Conservation (phyloP, 1,139 yeast species). For the Blastobotrys indianensis region DNA sequence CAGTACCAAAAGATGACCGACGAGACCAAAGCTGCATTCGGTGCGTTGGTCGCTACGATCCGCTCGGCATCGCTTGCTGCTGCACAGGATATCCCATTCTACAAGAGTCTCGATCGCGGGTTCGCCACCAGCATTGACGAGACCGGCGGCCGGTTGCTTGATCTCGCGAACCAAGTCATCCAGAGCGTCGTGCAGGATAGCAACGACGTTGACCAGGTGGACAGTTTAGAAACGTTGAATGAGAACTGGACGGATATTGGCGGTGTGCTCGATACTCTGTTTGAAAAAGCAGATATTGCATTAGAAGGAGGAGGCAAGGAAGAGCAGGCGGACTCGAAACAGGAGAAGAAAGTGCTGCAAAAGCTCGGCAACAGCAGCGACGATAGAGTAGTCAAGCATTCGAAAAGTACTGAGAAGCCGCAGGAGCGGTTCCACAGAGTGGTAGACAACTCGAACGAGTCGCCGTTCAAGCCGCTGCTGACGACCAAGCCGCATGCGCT, state of each 20-base stretch:
- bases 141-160: conserved; percentile 44
- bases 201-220: conserved; percentile 28
- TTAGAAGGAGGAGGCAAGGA: conserved; percentile 42
- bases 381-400: conserved; percentile 24
- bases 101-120: conserved; percentile 56
- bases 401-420: conserved; percentile 57
- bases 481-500: conserved; percentile 66
- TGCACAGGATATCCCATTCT: conserved; percentile 74
- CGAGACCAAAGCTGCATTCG: conserved; percentile 18
- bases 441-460: conserved; percentile 61
- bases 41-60: conserved; percentile 39
- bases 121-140: conserved; percentile 42
- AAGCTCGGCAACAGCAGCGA: conserved; percentile 31
- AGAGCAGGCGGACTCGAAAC: too few relatives aligned
- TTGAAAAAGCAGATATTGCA: conserved; percentile 69
- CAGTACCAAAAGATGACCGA: background rate
- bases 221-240: conserved; percentile 41
- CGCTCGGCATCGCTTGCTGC: conserved; percentile 69
- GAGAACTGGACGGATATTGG: conserved; percentile 61
- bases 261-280: conserved; percentile 58
- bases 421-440: conserved; percentile 54
- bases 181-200: conserved; percentile 36
- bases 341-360: conserved; percentile 46
- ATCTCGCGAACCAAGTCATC: conserved; percentile 49
- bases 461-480: conserved; percentile 74